Percentiles rank a stretch among this genome's conserved stretches.
phyloP scores from a whole-genome alignment of 768 basidiomycete genomes.

The Panaeolus cyanescens region DNA sequence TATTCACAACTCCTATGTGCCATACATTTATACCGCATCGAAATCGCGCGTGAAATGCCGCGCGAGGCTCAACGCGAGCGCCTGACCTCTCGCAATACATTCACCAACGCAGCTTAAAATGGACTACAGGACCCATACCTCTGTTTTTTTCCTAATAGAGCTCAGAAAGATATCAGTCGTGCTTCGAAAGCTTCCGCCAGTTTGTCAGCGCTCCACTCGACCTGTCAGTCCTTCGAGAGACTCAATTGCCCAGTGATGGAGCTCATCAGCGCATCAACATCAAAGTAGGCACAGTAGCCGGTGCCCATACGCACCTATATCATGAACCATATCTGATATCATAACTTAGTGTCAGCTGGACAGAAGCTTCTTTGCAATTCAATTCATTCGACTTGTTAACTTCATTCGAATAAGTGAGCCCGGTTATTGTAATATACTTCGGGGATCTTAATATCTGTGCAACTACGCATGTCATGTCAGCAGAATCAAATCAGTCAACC shows the following conservation, averaged over 20 bases:
- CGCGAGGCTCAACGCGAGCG: neutral
- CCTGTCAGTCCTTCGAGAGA: neutral
- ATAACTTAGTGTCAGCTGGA: neutral
- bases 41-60: neutral
- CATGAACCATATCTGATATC: neutral
- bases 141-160: neutral
- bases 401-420: neutral
- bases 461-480: neutral
- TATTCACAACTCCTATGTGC: neutral
- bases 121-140: neutral
- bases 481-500: neutral
- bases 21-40: neutral
- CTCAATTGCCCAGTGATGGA: neutral
- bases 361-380: neutral
- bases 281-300: neutral
- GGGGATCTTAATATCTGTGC: neutral
- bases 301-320: constrained; percentile 1
- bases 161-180: neutral
- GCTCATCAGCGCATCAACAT: neutral
- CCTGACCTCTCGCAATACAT: neutral
- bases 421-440: neutral
- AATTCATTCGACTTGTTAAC: neutral
- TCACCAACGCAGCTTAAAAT: neutral
- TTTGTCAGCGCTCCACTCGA: neutral
- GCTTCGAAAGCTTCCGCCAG: constrained; percentile 2